A percentile compares a stretch with the other conserved stretches of the same genome.
Conservation (phyloP, 73 alveolate species). For the Durusdinium trenchii region DNA sequence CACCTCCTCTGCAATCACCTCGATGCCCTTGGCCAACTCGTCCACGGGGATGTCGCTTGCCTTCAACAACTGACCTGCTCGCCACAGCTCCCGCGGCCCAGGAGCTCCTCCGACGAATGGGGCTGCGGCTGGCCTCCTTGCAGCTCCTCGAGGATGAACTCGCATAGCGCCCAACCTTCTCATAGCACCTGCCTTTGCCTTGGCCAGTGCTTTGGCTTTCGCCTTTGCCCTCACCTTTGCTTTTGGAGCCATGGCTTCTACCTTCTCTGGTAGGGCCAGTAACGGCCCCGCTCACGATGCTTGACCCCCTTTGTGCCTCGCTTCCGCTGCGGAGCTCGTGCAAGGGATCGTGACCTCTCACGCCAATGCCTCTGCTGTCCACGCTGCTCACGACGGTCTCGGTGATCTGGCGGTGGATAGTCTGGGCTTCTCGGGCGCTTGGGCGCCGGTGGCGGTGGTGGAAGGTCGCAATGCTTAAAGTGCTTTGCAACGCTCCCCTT, state of each 20-base stretch:
- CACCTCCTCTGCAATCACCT: neutral
- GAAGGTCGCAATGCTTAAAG: too few relatives aligned
- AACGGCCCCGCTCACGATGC: neutral
- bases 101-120: neutral
- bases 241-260: neutral
- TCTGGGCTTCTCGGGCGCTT: too few relatives aligned
- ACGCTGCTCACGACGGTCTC: neutral
- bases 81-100: neutral
- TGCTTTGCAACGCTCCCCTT: too few relatives aligned
- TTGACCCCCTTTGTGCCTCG: neutral
- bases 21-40: neutral
- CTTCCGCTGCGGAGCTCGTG: neutral
- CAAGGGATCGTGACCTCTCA: neutral
- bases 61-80: neutral
- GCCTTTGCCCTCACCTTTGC: neutral
- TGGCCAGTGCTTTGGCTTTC: neutral
- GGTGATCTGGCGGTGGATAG: too few relatives aligned
- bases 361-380: neutral
- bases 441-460: too few relatives aligned
- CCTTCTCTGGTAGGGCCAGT: neutral
- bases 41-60: neutral
- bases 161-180: neutral
- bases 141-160: too few relatives aligned
- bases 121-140: too few relatives aligned
- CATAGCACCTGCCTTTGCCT: neutral